Conservation (phyloP, 495 filamentous ascomycete species). For the Massariosphaeria phaeospora region DNA sequence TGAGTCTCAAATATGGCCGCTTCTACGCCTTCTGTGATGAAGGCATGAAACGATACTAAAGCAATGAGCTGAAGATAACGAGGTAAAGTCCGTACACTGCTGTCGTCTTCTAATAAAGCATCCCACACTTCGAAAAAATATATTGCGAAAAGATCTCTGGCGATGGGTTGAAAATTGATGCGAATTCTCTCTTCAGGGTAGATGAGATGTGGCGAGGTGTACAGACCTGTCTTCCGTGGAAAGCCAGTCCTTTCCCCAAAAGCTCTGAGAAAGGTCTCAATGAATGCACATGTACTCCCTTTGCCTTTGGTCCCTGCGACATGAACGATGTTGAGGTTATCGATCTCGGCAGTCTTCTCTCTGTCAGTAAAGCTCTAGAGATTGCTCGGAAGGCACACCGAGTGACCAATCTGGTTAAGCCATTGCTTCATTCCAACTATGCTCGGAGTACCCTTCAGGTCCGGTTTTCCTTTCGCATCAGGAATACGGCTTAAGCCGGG, state of each 20-base stretch:
- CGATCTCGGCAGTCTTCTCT: conserved; percentile 8
- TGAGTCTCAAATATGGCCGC: conserved; percentile 31
- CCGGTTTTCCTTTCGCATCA: neutral
- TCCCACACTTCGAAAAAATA: conserved; percentile 34
- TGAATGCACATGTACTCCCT: conserved; percentile 50
- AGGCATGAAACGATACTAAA: conserved; percentile 30
- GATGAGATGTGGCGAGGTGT: conserved; percentile 34
- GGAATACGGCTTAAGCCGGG: neutral
- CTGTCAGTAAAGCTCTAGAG: neutral
- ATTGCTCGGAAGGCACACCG: neutral
- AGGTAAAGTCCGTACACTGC: conserved; percentile 35
- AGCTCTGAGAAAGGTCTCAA: conserved; percentile 39
- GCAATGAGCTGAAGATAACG: conserved; percentile 52
- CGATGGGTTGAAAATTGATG: conserved; percentile 29
- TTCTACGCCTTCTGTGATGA: conserved; percentile 30
- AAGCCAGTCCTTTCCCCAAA: conserved; percentile 29
- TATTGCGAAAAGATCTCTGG: conserved; percentile 16
- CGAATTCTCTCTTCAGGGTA: conserved; percentile 28
- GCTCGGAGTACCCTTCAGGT: conserved; percentile 16
- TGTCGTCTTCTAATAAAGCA: neutral
- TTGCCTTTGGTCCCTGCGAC: conserved; percentile 52
- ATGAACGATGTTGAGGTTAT: conserved; percentile 44
- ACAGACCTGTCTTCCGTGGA: conserved; percentile 32
- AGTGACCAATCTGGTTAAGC: conserved; percentile 23
- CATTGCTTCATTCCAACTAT: conserved; percentile 29